These are phyloP conservation scores for Podila epicladia DNA, from an alignment of 192 early-diverging fungal species.

Conservation along the genomic window DNA sequence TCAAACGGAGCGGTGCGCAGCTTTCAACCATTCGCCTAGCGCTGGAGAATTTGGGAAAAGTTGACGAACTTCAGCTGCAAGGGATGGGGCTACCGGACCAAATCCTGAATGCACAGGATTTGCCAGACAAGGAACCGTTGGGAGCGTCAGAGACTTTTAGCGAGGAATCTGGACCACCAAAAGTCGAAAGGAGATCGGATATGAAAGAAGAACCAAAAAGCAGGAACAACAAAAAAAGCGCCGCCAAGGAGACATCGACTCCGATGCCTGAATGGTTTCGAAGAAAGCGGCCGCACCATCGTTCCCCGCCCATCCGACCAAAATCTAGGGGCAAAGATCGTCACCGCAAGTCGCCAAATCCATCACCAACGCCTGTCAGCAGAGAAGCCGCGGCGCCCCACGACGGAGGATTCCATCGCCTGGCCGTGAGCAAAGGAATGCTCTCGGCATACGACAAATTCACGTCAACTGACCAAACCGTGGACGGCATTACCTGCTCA, in stretches of 20 bases:
- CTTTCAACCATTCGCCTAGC: slow-evolving; percentile 3
- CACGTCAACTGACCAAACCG: slow-evolving; percentile 10
- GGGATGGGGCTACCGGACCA: slow-evolving; percentile 15
- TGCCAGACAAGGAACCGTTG: background rate
- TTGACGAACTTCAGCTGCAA: slow-evolving; percentile 5
- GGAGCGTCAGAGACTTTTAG: background rate
- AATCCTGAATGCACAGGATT: background rate
- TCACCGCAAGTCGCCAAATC: background rate
- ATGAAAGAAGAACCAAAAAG: background rate
- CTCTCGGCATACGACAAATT: slow-evolving; percentile 23
- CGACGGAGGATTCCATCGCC: background rate
- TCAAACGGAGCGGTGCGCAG: slow-evolving; percentile 13
- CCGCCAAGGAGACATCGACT: background rate
- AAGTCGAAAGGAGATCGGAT: background rate
- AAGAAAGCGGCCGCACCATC: slow-evolving; percentile 19
- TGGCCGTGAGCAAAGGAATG: slow-evolving; percentile 20
- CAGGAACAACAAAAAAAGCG: background rate
- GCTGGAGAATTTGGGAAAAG: slow-evolving; percentile 8
- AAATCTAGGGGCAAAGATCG: background rate
- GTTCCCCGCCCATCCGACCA: slow-evolving; percentile 14
- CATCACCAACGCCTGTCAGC: background rate
- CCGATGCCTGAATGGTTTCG: slow-evolving; percentile 13
- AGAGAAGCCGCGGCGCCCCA: background rate
- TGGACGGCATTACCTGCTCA: slow-evolving; percentile 46
- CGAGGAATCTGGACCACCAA: background rate